A percentile compares a stretch with the other conserved stretches of the same genome.
These are phyloP conservation scores for Rhinocladiella similis DNA, from an alignment of 2,329 filamentous ascomycete species.

Conservation along the genomic window DNA sequence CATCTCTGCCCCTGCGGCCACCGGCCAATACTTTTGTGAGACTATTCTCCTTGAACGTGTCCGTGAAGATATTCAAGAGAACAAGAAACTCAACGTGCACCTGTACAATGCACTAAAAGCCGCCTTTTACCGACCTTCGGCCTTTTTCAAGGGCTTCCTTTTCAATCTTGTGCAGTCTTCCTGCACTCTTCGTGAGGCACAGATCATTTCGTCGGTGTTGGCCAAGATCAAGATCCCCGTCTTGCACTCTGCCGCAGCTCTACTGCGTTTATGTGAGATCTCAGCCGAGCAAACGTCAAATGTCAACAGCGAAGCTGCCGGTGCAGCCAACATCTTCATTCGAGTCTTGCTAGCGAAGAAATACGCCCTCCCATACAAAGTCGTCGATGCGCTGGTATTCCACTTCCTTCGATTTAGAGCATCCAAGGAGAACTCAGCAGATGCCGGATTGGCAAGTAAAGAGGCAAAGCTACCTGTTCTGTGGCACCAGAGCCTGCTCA, in stretches of 20 bases:
- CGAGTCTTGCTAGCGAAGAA: conserved; percentile 92
- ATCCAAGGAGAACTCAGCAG: conserved; percentile 60
- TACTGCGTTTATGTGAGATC: conserved; percentile 92
- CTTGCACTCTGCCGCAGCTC: conserved; percentile 84
- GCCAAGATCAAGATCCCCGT: conserved; percentile 84
- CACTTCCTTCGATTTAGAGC: conserved; percentile 86
- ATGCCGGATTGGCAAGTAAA: conserved; percentile 54
- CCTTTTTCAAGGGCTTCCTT: conserved; percentile 94
- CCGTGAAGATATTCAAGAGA: conserved; percentile 91
- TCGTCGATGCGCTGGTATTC: conserved; percentile 91
- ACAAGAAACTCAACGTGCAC: conserved; percentile 92
- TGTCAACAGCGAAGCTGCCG: conserved; percentile 75
- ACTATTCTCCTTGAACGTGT: conserved; percentile 85
- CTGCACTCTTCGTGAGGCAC: conserved; percentile 87
- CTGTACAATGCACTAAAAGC: conserved; percentile 94
- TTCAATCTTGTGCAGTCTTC: conserved; percentile 85
- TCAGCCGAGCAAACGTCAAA: conserved; percentile 84
- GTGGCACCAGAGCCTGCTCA: conserved; percentile 91
- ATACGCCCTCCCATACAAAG: conserved; percentile 92
- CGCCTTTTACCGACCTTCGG: conserved; percentile 85
- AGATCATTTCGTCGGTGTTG: conserved; percentile 85
- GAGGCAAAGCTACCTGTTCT: conserved; percentile 76
- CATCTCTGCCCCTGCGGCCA: conserved; percentile 75
- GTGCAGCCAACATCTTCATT: conserved; percentile 94
- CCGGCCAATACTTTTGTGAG: conserved; percentile 82